Evolutionary conservation across 345 rosid species (phyloP).

Genomic region (Rhodomyrtus tomentosa): DNA sequence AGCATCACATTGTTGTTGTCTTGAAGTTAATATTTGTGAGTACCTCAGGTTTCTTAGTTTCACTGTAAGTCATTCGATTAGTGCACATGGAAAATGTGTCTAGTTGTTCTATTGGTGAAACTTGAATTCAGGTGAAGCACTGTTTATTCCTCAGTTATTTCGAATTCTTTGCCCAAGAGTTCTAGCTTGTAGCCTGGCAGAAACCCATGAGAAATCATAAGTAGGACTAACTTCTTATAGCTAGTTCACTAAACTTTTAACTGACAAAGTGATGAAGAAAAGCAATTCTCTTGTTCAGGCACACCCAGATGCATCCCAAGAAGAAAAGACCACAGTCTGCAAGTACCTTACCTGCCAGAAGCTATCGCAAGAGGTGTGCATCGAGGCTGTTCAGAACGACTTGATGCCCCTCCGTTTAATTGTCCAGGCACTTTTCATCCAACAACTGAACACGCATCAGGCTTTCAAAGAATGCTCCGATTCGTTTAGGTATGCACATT

Average conservation of each 20-base stretch:
- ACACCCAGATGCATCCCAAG: slow-evolving; percentile 41
- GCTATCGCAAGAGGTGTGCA: slow-evolving; percentile 59
- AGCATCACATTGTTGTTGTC: background rate
- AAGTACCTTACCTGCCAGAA: slow-evolving; percentile 64
- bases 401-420: slow-evolving; percentile 74
- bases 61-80: background rate
- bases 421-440: slow-evolving; percentile 67
- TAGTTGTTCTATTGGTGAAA: background rate
- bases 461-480: slow-evolving; percentile 72
- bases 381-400: slow-evolving; percentile 69
- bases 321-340: slow-evolving; percentile 54
- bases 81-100: background rate
- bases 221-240: background rate
- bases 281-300: slow-evolving; percentile 18
- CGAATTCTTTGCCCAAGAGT: background rate
- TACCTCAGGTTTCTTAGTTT: background rate
- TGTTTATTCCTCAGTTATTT: background rate
- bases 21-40: background rate
- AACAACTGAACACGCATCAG: slow-evolving; percentile 64
- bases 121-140: background rate
- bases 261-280: background rate
- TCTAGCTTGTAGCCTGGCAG: background rate
- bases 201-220: background rate
- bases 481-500: slow-evolving; percentile 32
- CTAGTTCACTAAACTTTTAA: background rate